Evolutionary conservation across 495 filamentous ascomycete species (phyloP).

Genomic region (Penicilliopsis zonata): DNA sequence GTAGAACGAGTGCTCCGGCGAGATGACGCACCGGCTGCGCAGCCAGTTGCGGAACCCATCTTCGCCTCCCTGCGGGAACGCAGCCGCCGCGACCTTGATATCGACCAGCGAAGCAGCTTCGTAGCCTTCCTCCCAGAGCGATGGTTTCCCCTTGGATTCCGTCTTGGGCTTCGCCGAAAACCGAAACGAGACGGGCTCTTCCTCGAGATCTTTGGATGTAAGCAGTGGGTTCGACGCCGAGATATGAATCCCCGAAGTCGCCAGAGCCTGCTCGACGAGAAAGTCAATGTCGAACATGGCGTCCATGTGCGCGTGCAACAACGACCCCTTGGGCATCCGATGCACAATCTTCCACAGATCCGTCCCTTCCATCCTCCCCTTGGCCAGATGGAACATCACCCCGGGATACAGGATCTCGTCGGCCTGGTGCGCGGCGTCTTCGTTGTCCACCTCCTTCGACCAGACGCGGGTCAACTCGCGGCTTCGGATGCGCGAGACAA

Average conservation of each 20-base stretch:
- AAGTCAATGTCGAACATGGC: slow-evolving; percentile 83
- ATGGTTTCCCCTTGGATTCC: slow-evolving; percentile 11
- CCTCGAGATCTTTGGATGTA: slow-evolving; percentile 29
- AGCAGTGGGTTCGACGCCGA: slow-evolving; percentile 40
- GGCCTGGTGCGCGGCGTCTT: slow-evolving; percentile 36
- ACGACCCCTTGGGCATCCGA: slow-evolving; percentile 79
- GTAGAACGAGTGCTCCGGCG: slow-evolving; percentile 56
- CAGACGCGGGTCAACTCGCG: slow-evolving; percentile 63
- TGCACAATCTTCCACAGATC: slow-evolving; percentile 77
- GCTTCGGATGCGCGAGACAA: slow-evolving; percentile 65
- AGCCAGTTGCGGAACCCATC: slow-evolving; percentile 69
- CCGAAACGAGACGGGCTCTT: slow-evolving; percentile 37
- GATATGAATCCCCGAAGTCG: slow-evolving; percentile 66
- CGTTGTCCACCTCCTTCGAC: slow-evolving; percentile 57
- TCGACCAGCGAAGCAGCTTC: slow-evolving; percentile 39
- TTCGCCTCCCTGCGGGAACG: slow-evolving; percentile 59
- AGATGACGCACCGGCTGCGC: slow-evolving; percentile 57
- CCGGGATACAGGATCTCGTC: slow-evolving; percentile 58
- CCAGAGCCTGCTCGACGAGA: slow-evolving; percentile 56
- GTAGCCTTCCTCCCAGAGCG: slow-evolving; percentile 57
- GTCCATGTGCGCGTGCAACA: slow-evolving; percentile 81
- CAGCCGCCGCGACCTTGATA: slow-evolving; percentile 51
- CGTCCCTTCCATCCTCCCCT: slow-evolving; percentile 65
- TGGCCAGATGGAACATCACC: slow-evolving; percentile 79
- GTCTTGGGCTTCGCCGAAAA: slow-evolving; percentile 21